Conservation (phyloP, 345 rosid genomes). For the Populus davidiana region DNA sequence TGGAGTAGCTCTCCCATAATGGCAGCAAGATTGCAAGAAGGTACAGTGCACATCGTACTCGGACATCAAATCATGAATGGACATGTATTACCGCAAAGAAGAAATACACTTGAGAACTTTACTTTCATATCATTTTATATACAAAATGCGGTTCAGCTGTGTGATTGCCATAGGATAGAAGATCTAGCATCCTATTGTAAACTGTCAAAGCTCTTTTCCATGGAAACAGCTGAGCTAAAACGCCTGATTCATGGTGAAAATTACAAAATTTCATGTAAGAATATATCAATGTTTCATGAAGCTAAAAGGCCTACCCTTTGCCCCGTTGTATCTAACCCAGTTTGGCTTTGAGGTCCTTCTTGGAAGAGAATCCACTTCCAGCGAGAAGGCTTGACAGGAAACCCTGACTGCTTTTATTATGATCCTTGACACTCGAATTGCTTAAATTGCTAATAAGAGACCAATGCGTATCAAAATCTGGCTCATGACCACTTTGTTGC, state of each 20-base stretch:
- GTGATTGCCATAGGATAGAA: too few relatives aligned
- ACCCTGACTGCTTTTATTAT: constrained; percentile 36
- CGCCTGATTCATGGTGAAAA: neutral
- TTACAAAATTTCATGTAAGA: neutral
- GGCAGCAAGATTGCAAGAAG: too few relatives aligned
- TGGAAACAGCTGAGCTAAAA: neutral
- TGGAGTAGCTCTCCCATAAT: too few relatives aligned
- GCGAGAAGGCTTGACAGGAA: constrained; percentile 72
- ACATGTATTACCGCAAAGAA: too few relatives aligned
- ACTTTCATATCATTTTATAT: neutral
- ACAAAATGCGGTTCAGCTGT: too few relatives aligned
- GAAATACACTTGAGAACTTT: neutral
- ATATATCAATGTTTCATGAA: neutral
- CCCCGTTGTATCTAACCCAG: neutral
- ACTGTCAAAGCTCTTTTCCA: neutral
- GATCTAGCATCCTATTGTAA: too few relatives aligned
- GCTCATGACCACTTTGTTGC: constrained; percentile 57
- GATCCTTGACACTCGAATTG: constrained; percentile 33
- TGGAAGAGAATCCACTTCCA: constrained; percentile 51
- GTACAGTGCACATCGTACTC: too few relatives aligned
- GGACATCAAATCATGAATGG: too few relatives aligned
- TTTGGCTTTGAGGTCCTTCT: constrained; percentile 16
- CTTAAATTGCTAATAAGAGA: constrained; percentile 70
- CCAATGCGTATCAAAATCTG: constrained; percentile 76
- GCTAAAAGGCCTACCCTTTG: neutral